Percentiles rank a stretch among this genome's conserved stretches.
Evolutionary conservation across 805 yeast genomes (phyloP).

Genomic region (Saturnispora sanitii): DNA sequence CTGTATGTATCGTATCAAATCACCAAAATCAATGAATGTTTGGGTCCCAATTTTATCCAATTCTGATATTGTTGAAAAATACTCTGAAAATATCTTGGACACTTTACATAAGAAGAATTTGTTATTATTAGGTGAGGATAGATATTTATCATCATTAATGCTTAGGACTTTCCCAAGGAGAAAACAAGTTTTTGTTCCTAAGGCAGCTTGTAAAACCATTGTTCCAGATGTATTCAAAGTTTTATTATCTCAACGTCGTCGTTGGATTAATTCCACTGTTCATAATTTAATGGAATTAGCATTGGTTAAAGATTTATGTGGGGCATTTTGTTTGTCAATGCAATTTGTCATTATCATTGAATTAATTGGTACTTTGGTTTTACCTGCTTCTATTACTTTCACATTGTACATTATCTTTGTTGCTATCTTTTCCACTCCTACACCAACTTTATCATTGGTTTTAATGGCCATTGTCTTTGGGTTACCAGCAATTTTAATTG

Average conservation of each 20-base stretch:
- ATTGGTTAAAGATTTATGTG: conserved; percentile 79
- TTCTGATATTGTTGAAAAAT: conserved; percentile 88
- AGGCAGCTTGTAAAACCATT: conserved; percentile 85
- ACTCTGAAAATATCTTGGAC: conserved; percentile 75
- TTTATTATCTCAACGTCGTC: conserved; percentile 82
- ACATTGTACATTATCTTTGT: conserved; percentile 68
- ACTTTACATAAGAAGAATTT: conserved; percentile 82
- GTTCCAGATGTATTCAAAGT: conserved; percentile 80
- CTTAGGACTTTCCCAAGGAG: conserved; percentile 82
- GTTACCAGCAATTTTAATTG: conserved; percentile 71
- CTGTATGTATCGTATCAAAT: conserved; percentile 81
- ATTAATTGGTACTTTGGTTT: conserved; percentile 74
- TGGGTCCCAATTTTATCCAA: conserved; percentile 94
- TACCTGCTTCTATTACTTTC: conserved; percentile 81
- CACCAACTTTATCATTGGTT: conserved; percentile 68
- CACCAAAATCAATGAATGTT: conserved; percentile 72
- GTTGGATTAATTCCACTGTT: conserved; percentile 94
- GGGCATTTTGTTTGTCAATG: conserved; percentile 92
- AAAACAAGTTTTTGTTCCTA: conserved; percentile 76
- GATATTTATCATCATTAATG: conserved; percentile 79
- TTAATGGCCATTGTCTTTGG: conserved; percentile 76
- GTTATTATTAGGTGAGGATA: conserved; percentile 81
- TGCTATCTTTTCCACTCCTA: conserved; percentile 63
- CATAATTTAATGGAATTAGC: conserved; percentile 86
- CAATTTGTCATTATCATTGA: conserved; percentile 82